Base-by-base conservation (phyloP, 2,329 filamentous ascomycete genomes). In the Aspergillus udagawae region DNA sequence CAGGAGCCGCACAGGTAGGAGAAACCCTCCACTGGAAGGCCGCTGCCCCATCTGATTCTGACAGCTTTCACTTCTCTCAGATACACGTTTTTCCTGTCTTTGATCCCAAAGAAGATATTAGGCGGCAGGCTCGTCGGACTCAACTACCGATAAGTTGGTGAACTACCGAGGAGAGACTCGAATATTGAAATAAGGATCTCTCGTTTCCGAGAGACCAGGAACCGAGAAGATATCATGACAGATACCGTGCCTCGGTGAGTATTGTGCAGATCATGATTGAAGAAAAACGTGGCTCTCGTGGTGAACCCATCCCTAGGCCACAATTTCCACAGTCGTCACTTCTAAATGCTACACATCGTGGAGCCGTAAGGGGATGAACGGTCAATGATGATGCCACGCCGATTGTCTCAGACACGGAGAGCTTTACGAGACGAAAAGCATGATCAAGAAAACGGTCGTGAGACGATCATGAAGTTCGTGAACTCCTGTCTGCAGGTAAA, bases 401-500 rank as follows among this genome's bases (percentile, higher is more conserved):
- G 32, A 38, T 38, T 17, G 32, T 38, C 32, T 38, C 12, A 38
- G 32, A 38, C 6, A 38, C 14, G 7, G 14, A 17, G 32, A 17
- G 14, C 32, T 17, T 38, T 7, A 38, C 32, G 5, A 35, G 12
- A 35, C 32, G 17, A 35, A 14, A 35, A 35, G 32, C 32, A 35
- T 6, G 32, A 35, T 6, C 32, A 6, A 14, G 32, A 49, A 28
- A 49, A 44, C 5, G 17, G 29, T 20, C 29, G 38, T 21, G n/a
- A n/a, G 51, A 45, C 23, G 8, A 21, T 47, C 20, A 47, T 25
- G 20, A 47, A 14, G 23, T 23, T 25, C 5, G 25, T 23, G 21
- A 27, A 27, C 21, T n/a, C n/a, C 52, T 44, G 47, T 21, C 35
- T n/a, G 48, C 52, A 49, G 35, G 48, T 25, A 49, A 55, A 55